phyloP scores from a whole-genome alignment of 805 yeast genomes.

The Clavispora phyllophila region DNA sequence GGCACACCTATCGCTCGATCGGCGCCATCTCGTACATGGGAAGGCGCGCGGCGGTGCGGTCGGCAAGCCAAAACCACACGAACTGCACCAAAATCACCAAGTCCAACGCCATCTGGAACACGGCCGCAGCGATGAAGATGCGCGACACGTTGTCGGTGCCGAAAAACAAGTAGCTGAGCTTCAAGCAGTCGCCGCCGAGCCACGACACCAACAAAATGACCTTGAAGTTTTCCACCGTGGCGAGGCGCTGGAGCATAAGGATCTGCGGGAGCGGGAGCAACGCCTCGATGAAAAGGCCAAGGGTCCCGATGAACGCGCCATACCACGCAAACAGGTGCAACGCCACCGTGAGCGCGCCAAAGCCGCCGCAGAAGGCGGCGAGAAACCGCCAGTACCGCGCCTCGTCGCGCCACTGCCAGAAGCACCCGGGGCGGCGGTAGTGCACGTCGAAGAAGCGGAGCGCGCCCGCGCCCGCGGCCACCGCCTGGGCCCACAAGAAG shows the following conservation, averaged over 20 bases:
- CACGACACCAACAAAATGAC: constrained; percentile 71
- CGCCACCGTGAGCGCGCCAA: constrained; percentile 37
- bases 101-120: constrained; percentile 75
- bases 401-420: constrained; percentile 84
- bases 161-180: constrained; percentile 66
- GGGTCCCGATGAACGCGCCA: constrained; percentile 50
- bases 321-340: constrained; percentile 33
- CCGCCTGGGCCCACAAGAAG: constrained; percentile 3
- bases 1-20: neutral
- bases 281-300: constrained; percentile 69
- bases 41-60: constrained; percentile 7
- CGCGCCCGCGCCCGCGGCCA: constrained; percentile 14
- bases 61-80: constrained; percentile 53
- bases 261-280: constrained; percentile 75
- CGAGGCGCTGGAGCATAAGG: constrained; percentile 57
- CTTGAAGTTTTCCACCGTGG: constrained; percentile 75
- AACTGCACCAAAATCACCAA: constrained; percentile 69
- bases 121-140: constrained; percentile 63
- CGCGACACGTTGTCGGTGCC: constrained; percentile 68
- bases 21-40: constrained; percentile 8
- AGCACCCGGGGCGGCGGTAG: constrained; percentile 56
- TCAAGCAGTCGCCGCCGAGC: constrained; percentile 84
- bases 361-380: constrained; percentile 36
- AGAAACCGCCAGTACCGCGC: constrained; percentile 60
- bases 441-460: constrained; percentile 66